Percentiles rank a stretch among this genome's conserved stretches.
These are phyloP conservation scores for Diaporthe longicolla DNA, from an alignment of 2,329 filamentous ascomycete species.

Conservation along the genomic window DNA sequence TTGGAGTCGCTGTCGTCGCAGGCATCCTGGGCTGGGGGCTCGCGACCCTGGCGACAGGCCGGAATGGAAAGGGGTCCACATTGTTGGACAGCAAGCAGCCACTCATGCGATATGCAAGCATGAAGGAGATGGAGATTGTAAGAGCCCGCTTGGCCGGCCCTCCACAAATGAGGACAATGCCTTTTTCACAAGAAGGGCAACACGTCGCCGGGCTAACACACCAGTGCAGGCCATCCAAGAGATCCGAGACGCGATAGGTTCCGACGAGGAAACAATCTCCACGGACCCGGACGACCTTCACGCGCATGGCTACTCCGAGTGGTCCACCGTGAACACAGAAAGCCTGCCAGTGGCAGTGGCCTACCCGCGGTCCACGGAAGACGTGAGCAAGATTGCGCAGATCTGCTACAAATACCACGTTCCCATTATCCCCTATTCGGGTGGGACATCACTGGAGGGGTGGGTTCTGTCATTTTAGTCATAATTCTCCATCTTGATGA, in stretches of 20 bases:
- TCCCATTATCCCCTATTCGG: slow-evolving; percentile 89
- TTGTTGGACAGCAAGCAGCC: slow-evolving; percentile 48
- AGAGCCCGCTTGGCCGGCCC: slow-evolving; percentile 24
- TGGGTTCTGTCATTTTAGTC: neutral
- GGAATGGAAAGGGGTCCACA: slow-evolving; percentile 46
- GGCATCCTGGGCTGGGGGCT: slow-evolving; percentile 59
- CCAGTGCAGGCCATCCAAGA: slow-evolving; percentile 65
- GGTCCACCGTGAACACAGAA: slow-evolving; percentile 74
- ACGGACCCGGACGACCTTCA: slow-evolving; percentile 74
- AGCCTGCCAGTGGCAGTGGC: slow-evolving; percentile 74
- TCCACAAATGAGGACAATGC: too few species aligned
- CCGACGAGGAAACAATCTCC: slow-evolving; percentile 70
- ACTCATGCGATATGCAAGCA: slow-evolving; percentile 56
- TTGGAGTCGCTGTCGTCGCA: slow-evolving; percentile 56
- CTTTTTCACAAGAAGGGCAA: neutral
- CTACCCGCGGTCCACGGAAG: slow-evolving; percentile 72
- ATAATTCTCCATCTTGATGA: neutral
- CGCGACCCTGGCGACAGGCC: slow-evolving; percentile 49
- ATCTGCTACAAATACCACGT: slow-evolving; percentile 84
- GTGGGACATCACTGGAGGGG: slow-evolving; percentile 88
- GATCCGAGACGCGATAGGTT: slow-evolving; percentile 62
- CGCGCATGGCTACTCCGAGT: slow-evolving; percentile 76
- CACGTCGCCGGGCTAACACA: slow-evolving; percentile 1
- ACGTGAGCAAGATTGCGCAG: slow-evolving; percentile 72
- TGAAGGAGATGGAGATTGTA: slow-evolving; percentile 60